Evolutionary conservation across 805 yeast genomes (phyloP), one percentile per base, ranked within the genome.

Genomic region (Yarrowia divulgata): DNA sequence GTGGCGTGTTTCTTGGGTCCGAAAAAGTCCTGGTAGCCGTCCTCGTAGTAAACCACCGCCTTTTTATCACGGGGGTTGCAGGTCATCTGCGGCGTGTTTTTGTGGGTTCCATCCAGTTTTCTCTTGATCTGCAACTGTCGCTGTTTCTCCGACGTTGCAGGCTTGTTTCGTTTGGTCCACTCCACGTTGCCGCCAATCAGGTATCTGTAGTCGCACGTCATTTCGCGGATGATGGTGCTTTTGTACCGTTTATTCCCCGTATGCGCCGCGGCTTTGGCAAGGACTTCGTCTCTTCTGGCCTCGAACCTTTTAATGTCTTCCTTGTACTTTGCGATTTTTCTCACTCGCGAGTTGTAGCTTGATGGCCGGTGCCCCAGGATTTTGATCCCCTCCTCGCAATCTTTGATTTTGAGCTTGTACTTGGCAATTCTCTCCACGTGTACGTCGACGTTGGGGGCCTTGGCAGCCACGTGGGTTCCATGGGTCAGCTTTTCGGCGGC

Each of bases 161-260:
- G 6, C 43, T 52, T 52, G 7, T 13, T 6, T 18, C 34, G 34
- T 32, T 16, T 43, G 10, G 16, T 8, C 2, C 5, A 1, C 34
- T 4, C 9, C n/a, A 23, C 18, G 10, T 35, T n/a, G 14, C 68
- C 68, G 19, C 68, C 68, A 37, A 63, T 48, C 40, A 63, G 57
- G 12, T 63, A 63, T 18, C 68, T 19, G 39, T 37, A 63, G 16
- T 63, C 68, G n/a, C 68, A 63, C 23, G 57, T 39, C 48, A 63
- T 12, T 23, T 63, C 68, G 1, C 68, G 48, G 1, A 63, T 8
- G 10, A 63, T 9, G 13, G 68, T 63, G 14, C 42, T 32, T 23
- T 60, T 60, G 42, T 12, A 60, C 12, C 66, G 16, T n/a, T 13
- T n/a, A 34, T 29, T 58, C 9, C 9, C 16, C 18, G 16, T 50